phyloP scores from a whole-genome alignment of 2,329 filamentous ascomycete genomes.

The Pseudogymnoascus sp. region DNA sequence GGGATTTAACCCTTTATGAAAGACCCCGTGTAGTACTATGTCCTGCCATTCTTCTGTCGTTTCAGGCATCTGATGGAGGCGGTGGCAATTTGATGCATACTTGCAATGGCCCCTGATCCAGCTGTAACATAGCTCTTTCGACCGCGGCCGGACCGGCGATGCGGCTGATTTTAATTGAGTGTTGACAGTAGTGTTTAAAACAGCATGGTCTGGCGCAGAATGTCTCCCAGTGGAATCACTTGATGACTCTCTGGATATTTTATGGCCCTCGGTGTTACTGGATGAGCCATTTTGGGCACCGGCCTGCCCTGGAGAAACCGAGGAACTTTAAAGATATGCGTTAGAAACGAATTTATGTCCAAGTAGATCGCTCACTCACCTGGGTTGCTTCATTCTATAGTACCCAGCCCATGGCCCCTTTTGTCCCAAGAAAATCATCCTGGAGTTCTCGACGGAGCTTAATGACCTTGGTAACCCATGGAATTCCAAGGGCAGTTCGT shows the following conservation, averaged over 20 bases:
- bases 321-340: not conserved
- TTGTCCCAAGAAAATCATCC: conserved; percentile 26
- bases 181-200: not conserved
- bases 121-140: not conserved
- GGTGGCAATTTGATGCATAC: not conserved
- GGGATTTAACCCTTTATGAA: not conserved
- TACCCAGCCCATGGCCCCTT: conserved; percentile 34
- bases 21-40: not conserved
- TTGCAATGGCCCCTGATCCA: conserved; percentile 3
- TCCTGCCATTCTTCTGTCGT: conserved; percentile 2
- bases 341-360: not conserved
- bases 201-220: not conserved
- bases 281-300: not conserved
- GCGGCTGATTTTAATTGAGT: not conserved
- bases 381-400: conserved; percentile 11
- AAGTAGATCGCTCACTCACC: not conserved
- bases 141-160: not conserved
- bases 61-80: not conserved
- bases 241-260: not conserved
- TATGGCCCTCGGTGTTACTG: not conserved
- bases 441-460: conserved; percentile 31
- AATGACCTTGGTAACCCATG: conserved; percentile 35
- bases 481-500: conserved; percentile 39
- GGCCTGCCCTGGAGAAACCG: not conserved
- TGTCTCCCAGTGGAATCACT: not conserved